Evolutionary conservation across 495 filamentous ascomycete species (phyloP).

Genomic region (Xylaria acuta): DNA sequence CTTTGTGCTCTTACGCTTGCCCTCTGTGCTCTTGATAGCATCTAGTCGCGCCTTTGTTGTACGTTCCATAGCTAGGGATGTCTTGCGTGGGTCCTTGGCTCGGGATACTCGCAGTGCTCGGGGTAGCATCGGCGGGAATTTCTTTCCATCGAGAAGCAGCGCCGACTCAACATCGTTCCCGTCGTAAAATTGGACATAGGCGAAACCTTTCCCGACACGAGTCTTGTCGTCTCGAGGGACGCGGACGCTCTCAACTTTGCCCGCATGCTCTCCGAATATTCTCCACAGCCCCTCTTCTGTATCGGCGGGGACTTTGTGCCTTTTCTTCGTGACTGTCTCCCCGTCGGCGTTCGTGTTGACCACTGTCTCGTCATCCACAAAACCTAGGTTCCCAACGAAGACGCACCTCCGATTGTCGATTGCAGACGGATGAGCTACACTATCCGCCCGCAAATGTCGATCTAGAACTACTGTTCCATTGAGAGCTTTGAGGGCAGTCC

Average conservation of each 20-base stretch:
- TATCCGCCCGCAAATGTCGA: conserved; percentile 89
- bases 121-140: conserved; percentile 89
- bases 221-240: conserved; percentile 90
- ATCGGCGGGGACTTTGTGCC: conserved; percentile 75
- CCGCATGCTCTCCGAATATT: conserved; percentile 73
- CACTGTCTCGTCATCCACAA: conserved; percentile 82
- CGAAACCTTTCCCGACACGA: conserved; percentile 94
- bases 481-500: conserved; percentile 74
- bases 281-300: conserved; percentile 96
- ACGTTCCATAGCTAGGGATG: conserved; percentile 55
- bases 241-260: conserved; percentile 89
- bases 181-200: conserved; percentile 95
- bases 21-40: conserved; percentile 30
- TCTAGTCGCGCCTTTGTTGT: conserved; percentile 36
- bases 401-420: conserved; percentile 88
- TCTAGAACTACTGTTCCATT: conserved; percentile 87
- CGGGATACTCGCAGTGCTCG: conserved; percentile 84
- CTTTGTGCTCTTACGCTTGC: conserved; percentile 46
- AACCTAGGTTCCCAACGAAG: conserved; percentile 95
- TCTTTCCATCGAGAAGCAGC: conserved; percentile 84
- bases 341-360: conserved; percentile 65
- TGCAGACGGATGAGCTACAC: conserved; percentile 82
- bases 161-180: conserved; percentile 86
- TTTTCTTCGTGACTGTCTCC: conserved; percentile 65
- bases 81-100: conserved; percentile 79